These are phyloP conservation scores for Scheffersomyces coipomensis DNA, from an alignment of 805 yeast genomes.

Conservation along the genomic window DNA sequence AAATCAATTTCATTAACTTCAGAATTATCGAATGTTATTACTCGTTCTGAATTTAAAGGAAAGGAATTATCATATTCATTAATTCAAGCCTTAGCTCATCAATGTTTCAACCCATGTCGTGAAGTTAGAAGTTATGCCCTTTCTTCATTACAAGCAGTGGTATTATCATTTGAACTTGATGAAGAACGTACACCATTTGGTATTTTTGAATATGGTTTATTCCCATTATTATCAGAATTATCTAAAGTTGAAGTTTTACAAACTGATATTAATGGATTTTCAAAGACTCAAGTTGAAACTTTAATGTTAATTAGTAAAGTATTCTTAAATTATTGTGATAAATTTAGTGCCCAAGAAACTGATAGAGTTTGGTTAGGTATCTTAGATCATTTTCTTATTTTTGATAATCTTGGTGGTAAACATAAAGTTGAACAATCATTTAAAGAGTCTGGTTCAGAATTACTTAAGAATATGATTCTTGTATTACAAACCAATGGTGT, in stretches of 20 bases:
- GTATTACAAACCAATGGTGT: slow-evolving; percentile 30
- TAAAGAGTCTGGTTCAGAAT: slow-evolving; percentile 34
- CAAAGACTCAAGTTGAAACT: slow-evolving; percentile 64
- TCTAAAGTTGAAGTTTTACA: slow-evolving; percentile 58
- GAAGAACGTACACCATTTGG: slow-evolving; percentile 48
- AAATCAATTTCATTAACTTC: slow-evolving; percentile 63
- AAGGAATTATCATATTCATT: slow-evolving; percentile 53
- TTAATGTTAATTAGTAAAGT: slow-evolving; percentile 64
- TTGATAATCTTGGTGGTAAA: slow-evolving; percentile 20
- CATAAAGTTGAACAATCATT: slow-evolving; percentile 12
- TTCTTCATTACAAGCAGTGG: slow-evolving; percentile 51
- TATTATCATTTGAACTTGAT: slow-evolving; percentile 40
- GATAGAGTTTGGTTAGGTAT: slow-evolving; percentile 33
- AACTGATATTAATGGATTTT: slow-evolving; percentile 64
- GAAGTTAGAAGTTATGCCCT: slow-evolving; percentile 71
- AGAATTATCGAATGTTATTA: slow-evolving; percentile 40
- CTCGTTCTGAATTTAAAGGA: slow-evolving; percentile 29
- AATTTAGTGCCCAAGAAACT: slow-evolving; percentile 19
- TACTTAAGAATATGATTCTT: slow-evolving; percentile 41
- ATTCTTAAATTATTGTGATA: slow-evolving; percentile 33
- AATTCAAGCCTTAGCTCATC: slow-evolving; percentile 82
- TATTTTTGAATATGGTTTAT: slow-evolving; percentile 68
- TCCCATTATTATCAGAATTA: slow-evolving; percentile 69
- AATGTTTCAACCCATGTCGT: slow-evolving; percentile 84
- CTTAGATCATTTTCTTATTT: slow-evolving; percentile 28